Evolutionary conservation across 495 filamentous ascomycete genomes (phyloP).

Genomic region (Talaromyces ruber): DNA sequence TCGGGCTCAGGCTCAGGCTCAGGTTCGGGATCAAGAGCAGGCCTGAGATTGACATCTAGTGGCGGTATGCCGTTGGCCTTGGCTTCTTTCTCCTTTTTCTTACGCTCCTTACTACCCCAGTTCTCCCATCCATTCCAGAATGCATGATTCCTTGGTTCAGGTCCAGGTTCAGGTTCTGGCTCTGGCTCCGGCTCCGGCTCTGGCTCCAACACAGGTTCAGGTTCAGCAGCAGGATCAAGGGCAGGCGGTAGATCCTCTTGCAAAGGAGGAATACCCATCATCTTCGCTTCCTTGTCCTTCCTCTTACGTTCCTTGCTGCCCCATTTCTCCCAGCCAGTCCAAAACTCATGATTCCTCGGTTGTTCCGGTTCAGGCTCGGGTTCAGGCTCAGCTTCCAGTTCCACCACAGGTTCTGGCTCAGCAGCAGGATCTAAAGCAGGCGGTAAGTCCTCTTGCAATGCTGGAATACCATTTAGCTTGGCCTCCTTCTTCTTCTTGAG

Average conservation of each 20-base stretch:
- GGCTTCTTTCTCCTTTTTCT: constrained; percentile 14
- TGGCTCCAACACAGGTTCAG: not conserved
- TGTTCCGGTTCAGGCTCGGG: constrained; percentile 17
- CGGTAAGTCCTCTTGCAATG: not conserved
- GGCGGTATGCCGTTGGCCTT: constrained; percentile 8
- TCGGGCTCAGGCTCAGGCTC: not conserved
- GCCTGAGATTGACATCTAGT: not conserved
- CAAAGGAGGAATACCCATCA: not conserved
- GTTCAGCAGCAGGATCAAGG: not conserved
- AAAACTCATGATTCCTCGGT: constrained; percentile 2
- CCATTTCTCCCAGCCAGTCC: constrained; percentile 3
- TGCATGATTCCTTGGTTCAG: constrained; percentile 15
- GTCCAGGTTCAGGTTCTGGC: constrained; percentile 14
- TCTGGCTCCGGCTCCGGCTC: not conserved
- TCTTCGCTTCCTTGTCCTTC: constrained; percentile 13
- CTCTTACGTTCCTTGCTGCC: constrained; percentile 8
- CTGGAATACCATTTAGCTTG: constrained; percentile 7
- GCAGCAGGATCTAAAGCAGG: not conserved
- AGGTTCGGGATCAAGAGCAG: constrained; percentile 7
- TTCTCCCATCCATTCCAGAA: constrained; percentile 3
- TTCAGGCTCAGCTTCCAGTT: constrained; percentile 8
- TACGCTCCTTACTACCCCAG: constrained; percentile 8
- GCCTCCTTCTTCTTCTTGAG: constrained; percentile 15
- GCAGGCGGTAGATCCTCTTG: constrained; percentile 2
- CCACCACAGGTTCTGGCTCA: constrained; percentile 10